Evolutionary conservation across 1,284 basidiomycete genomes (phyloP).

Genomic region (Earliella scabrosa): DNA sequence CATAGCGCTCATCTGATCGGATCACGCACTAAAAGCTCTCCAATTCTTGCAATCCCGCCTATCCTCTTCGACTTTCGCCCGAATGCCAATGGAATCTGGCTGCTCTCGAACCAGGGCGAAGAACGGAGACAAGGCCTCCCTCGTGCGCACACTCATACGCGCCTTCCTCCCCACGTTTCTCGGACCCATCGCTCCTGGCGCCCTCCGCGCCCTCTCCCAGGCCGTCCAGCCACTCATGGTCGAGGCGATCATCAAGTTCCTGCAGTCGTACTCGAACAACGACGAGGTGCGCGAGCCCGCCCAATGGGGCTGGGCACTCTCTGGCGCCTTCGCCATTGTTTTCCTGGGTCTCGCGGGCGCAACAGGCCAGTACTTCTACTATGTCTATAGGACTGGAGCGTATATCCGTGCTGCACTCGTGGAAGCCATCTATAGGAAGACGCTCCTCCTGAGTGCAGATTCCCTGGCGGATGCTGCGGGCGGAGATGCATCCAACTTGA

Average conservation of each 20-base stretch:
- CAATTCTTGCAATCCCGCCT: too few relatives aligned
- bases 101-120: background rate
- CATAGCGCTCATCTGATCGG: too few relatives aligned
- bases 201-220: conserved; percentile 1
- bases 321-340: conserved; percentile 2
- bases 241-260: conserved; percentile 4
- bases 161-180: background rate
- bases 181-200: background rate
- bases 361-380: conserved; percentile 6
- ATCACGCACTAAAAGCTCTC: too few relatives aligned
- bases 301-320: conserved; percentile 4
- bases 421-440: conserved; percentile 5
- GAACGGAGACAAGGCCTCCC: background rate
- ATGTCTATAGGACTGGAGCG: conserved; percentile 1
- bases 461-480: conserved; percentile 4
- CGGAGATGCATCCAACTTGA: conserved; percentile 4
- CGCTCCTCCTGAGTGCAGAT: background rate
- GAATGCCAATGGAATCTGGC: background rate
- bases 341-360: conserved; percentile 5
- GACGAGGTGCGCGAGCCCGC: background rate
- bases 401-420: conserved; percentile 1
- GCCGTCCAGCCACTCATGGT: conserved; percentile 6
- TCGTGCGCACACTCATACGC: background rate
- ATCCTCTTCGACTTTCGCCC: too few relatives aligned
- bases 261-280: background rate